Evolutionary conservation across 257 asterid species (phyloP).

Genomic region (Fraxinus anomala): DNA sequence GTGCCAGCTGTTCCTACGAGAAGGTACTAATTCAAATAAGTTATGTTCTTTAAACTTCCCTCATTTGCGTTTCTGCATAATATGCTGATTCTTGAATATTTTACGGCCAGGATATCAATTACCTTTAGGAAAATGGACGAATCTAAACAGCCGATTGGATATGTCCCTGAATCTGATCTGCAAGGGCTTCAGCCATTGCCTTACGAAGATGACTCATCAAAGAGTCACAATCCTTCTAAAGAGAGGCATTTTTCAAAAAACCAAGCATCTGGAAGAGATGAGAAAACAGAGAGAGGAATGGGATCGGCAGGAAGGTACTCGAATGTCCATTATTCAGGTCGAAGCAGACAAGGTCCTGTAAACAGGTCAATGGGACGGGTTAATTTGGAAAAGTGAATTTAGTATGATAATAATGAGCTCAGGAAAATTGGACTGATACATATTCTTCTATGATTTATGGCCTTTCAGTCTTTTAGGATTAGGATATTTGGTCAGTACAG

Average conservation of each 20-base stretch:
- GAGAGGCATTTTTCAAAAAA: slow-evolving; percentile 33
- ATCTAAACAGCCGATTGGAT: slow-evolving; percentile 59
- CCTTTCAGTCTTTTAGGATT: neutral
- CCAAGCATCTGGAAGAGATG: slow-evolving; percentile 41
- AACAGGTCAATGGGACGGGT: slow-evolving; percentile 35
- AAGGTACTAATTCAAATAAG: slow-evolving; percentile 46
- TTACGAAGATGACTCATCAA: slow-evolving; percentile 33
- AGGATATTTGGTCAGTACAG: neutral
- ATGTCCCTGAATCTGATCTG: slow-evolving; percentile 68
- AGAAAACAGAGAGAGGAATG: slow-evolving; percentile 39
- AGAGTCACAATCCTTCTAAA: slow-evolving; percentile 38
- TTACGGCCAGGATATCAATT: slow-evolving; percentile 71
- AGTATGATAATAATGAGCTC: neutral
- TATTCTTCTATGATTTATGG: neutral
- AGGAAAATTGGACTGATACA: neutral
- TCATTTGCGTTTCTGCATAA: neutral
- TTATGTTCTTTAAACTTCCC: neutral
- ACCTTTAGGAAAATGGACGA: slow-evolving; percentile 92
- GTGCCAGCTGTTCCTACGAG: slow-evolving; percentile 74
- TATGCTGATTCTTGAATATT: slow-evolving; percentile 15
- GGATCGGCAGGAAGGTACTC: slow-evolving; percentile 34
- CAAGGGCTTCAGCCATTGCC: slow-evolving; percentile 78
- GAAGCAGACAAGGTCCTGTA: slow-evolving; percentile 43
- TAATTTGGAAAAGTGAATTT: slow-evolving; percentile 32
- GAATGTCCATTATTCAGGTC: slow-evolving; percentile 41